phyloP scores from a whole-genome alignment of 2,329 filamentous ascomycete genomes.

The Xylaria digitata region DNA sequence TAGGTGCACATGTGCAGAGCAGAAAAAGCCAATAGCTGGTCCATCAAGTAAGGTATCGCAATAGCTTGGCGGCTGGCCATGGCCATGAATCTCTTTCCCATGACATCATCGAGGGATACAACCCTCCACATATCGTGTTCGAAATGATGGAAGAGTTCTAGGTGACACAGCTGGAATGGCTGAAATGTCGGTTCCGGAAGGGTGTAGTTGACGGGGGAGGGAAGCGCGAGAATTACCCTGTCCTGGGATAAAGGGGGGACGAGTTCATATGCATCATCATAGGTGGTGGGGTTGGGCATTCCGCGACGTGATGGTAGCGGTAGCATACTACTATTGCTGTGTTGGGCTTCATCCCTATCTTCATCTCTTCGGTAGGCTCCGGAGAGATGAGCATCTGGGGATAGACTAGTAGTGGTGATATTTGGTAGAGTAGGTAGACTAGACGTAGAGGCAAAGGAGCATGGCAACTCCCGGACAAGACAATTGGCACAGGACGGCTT shows the following conservation, averaged over 20 bases:
- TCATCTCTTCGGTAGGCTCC: background rate
- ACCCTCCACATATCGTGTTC: slow-evolving; percentile 39
- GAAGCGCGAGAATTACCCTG: background rate
- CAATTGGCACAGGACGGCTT: slow-evolving; percentile 57
- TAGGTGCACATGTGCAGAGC: slow-evolving; percentile 56
- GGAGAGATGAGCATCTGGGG: background rate
- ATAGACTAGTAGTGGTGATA: background rate
- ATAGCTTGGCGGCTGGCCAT: slow-evolving; percentile 44
- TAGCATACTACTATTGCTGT: background rate
- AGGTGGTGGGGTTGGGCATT: too few relatives aligned
- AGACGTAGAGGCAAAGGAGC: slow-evolving; percentile 46
- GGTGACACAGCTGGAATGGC: slow-evolving; percentile 50
- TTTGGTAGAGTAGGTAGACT: slow-evolving; percentile 18
- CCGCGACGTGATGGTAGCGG: too few relatives aligned
- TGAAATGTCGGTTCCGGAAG: slow-evolving; percentile 43
- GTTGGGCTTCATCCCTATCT: background rate
- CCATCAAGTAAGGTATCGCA: slow-evolving; percentile 58
- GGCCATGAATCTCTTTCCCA: slow-evolving; percentile 38
- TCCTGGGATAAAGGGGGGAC: background rate
- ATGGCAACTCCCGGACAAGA: slow-evolving; percentile 51
- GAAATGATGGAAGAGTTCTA: slow-evolving; percentile 54
- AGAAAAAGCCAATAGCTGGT: slow-evolving; percentile 59
- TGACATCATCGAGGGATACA: slow-evolving; percentile 29
- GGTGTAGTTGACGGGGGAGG: background rate
- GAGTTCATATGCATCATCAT: too few relatives aligned